These are phyloP conservation scores for Candida sanyaensis DNA, from an alignment of 1,139 yeast species.

Conservation along the genomic window DNA sequence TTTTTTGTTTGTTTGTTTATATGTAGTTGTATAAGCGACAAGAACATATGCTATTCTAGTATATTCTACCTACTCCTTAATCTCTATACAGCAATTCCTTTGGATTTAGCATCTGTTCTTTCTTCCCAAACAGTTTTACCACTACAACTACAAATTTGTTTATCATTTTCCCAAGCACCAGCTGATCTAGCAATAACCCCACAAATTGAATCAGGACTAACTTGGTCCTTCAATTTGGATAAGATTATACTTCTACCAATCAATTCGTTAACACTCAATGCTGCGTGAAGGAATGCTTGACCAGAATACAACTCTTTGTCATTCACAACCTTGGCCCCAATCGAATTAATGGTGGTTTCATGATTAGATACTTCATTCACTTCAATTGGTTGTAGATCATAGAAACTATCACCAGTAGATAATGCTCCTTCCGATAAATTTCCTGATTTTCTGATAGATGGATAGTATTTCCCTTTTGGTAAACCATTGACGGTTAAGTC, in stretches of 20 bases:
- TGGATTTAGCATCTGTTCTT: slow-evolving; percentile 66
- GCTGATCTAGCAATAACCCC: slow-evolving; percentile 97
- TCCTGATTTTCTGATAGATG: slow-evolving; percentile 70
- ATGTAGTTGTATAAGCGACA: no score
- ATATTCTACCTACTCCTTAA: background rate
- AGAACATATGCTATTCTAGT: background rate
- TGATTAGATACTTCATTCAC: slow-evolving; percentile 36
- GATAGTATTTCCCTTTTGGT: slow-evolving; percentile 63
- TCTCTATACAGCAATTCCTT: slow-evolving; percentile 42
- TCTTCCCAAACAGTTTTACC: slow-evolving; percentile 98
- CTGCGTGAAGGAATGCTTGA: slow-evolving; percentile 63
- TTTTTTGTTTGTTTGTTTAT: no score
- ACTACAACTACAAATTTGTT: slow-evolving; percentile 89
- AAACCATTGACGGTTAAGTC: slow-evolving; percentile 81
- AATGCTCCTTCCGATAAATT: slow-evolving; percentile 74
- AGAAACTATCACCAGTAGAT: slow-evolving; percentile 60
- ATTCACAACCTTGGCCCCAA: slow-evolving; percentile 35
- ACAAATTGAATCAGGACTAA: slow-evolving; percentile 51
- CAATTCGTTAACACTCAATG: slow-evolving; percentile 57
- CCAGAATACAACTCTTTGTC: slow-evolving; percentile 44
- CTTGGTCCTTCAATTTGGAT: slow-evolving; percentile 41
- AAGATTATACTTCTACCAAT: slow-evolving; percentile 84
- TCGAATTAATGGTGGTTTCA: slow-evolving; percentile 37
- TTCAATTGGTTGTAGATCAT: slow-evolving; percentile 50
- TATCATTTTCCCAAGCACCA: slow-evolving; percentile 95